A percentile compares a stretch with the other conserved stretches of the same genome.
Evolutionary conservation across 2,329 filamentous ascomycete genomes (phyloP).

Genomic region (Ceratocystis harringtonii): DNA sequence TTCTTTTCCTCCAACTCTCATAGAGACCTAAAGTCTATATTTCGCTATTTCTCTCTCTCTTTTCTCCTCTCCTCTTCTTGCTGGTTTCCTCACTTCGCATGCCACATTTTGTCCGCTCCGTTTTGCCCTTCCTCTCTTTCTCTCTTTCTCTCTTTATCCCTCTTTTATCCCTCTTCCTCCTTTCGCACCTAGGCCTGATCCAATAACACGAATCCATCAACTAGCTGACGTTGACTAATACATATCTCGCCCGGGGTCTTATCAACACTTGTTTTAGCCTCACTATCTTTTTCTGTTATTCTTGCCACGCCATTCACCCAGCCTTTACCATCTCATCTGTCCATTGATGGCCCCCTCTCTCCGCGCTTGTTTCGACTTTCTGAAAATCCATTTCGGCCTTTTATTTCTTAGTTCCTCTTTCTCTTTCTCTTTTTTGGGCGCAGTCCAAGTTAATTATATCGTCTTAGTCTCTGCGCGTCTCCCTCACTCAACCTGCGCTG

Average conservation of each 20-base stretch:
- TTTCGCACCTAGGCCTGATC: neutral
- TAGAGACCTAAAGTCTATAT: neutral
- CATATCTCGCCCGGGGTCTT: neutral
- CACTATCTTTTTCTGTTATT: neutral
- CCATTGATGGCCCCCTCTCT: neutral
- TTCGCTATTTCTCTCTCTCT: neutral
- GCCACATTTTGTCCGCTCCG: neutral
- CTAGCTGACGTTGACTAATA: neutral
- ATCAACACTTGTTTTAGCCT: neutral
- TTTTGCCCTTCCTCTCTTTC: neutral
- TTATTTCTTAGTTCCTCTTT: neutral
- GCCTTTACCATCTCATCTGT: no score
- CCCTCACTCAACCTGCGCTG: neutral
- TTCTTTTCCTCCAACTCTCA: neutral
- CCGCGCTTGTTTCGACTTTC: neutral
- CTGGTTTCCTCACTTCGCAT: no score
- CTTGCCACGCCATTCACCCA: constrained; percentile 1
- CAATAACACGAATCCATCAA: neutral
- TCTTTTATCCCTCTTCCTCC: neutral
- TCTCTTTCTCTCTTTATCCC: neutral
- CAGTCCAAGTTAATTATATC: neutral
- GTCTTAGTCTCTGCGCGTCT: neutral
- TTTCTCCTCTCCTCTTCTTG: neutral
- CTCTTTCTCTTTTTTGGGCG: neutral
- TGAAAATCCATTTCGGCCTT: neutral